Evolutionary conservation across 345 rosid genomes (phyloP).

Genomic region (Arabidopsis suecica): DNA sequence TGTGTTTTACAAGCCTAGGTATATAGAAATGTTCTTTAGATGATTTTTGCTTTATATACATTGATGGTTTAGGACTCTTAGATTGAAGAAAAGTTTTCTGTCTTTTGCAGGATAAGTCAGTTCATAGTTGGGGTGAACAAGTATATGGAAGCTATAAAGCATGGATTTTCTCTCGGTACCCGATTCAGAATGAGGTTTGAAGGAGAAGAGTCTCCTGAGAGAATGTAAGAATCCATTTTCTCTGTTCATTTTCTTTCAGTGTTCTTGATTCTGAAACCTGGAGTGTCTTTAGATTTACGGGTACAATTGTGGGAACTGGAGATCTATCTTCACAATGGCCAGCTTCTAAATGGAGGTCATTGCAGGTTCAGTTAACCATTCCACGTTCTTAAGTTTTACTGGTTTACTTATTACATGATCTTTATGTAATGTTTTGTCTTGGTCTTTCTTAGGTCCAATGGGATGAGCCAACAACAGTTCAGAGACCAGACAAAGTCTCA

Average conservation of each 20-base stretch:
- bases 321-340: conserved; percentile 70
- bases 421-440: background rate
- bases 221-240: conserved; percentile 49
- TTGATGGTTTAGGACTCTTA: background rate
- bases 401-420: background rate
- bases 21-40: conserved; percentile 45
- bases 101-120: conserved; percentile 64
- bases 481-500: conserved; percentile 80
- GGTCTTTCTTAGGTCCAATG: conserved; percentile 48
- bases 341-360: conserved; percentile 74
- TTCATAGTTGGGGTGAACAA: conserved; percentile 74
- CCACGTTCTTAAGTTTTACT: background rate
- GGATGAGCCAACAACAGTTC: conserved; percentile 78
- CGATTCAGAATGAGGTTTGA: conserved; percentile 83
- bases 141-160: conserved; percentile 59
- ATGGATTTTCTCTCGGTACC: conserved; percentile 64
- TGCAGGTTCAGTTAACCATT: conserved; percentile 57
- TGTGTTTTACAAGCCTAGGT: conserved; percentile 88
- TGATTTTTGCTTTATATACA: background rate
- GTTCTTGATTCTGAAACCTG: conserved; percentile 26
- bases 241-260: background rate
- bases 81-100: background rate
- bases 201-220: conserved; percentile 82
- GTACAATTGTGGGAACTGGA: conserved; percentile 76
- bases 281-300: conserved; percentile 59